Conservation (phyloP, 2,329 filamentous ascomycete genomes). For the Botrytis byssoidea region DNA sequence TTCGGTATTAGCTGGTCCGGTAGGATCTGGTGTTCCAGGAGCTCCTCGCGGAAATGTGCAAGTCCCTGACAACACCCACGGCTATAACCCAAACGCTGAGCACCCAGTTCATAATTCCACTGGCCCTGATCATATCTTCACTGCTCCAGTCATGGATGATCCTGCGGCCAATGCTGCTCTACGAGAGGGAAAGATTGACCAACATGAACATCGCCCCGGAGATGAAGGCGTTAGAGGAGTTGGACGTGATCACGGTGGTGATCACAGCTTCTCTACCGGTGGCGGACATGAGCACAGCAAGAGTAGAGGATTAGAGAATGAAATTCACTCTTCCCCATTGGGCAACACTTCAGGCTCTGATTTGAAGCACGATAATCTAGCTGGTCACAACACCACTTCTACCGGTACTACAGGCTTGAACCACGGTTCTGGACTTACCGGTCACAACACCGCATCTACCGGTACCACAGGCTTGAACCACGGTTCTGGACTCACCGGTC, state of each 20-base stretch:
- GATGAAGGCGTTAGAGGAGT: neutral
- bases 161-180: neutral
- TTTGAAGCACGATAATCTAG: neutral
- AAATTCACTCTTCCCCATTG: conserved; percentile 1
- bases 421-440: neutral
- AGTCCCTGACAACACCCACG: neutral
- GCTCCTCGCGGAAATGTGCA: conserved; percentile 18
- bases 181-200: conserved; percentile 4
- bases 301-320: neutral
- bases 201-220: conserved; percentile 3
- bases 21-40: conserved; percentile 15
- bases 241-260: neutral
- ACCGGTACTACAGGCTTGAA: neutral
- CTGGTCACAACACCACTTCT: neutral
- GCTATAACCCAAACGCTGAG: neutral
- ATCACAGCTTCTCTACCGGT: neutral
- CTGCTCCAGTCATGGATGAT: conserved; percentile 17
- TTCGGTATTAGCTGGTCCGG: neutral
- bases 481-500: neutral
- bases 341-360: conserved; percentile 11
- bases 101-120: conserved; percentile 3
- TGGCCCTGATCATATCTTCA: conserved; percentile 16
- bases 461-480: neutral
- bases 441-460: neutral
- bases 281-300: conserved; percentile 10